Percentiles rank a stretch among this genome's conserved stretches.
Conservation (phyloP, 2,329 filamentous ascomycete genomes). For the Cladosporium sp. region DNA sequence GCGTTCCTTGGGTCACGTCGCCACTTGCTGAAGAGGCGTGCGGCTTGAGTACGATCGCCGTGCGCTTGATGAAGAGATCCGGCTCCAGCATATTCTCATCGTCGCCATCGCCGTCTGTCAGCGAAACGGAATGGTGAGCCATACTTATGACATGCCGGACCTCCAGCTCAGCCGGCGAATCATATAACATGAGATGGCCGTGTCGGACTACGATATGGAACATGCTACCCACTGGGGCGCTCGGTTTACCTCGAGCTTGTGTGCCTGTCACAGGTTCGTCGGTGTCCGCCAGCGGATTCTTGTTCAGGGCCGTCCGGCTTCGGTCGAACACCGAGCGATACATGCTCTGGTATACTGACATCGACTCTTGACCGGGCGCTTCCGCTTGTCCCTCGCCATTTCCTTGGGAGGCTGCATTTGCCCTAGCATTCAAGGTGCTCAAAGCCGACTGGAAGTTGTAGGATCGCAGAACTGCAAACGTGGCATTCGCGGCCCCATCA, state of each 20-base stretch:
- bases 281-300: slow-evolving; percentile 18
- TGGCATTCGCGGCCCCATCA: slow-evolving; percentile 24
- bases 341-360: slow-evolving; percentile 94
- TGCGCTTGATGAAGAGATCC: slow-evolving; percentile 87
- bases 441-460: slow-evolving; percentile 28
- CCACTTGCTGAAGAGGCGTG: slow-evolving; percentile 5
- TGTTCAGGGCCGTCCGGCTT: slow-evolving; percentile 43
- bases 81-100: slow-evolving; percentile 65
- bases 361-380: slow-evolving; percentile 55
- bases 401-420: slow-evolving; percentile 14
- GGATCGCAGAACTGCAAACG: slow-evolving; percentile 27
- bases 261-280: slow-evolving; percentile 6
- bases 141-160: slow-evolving; percentile 94
- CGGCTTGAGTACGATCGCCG: slow-evolving; percentile 29
- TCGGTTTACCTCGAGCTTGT: slow-evolving; percentile 3
- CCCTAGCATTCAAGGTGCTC: slow-evolving; percentile 21
- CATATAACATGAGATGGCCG: slow-evolving; percentile 94
- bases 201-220: slow-evolving; percentile 54
- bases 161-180: slow-evolving; percentile 90
- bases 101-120: slow-evolving; percentile 61
- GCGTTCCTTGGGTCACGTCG: neutral
- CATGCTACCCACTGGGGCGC: slow-evolving; percentile 13
- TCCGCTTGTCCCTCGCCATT: slow-evolving; percentile 11
- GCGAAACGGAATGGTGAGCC: slow-evolving; percentile 75
- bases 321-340: slow-evolving; percentile 93